Conservation (phyloP, 352 stramenopile genomes). For the Hyaloperonospora brassicae region DNA sequence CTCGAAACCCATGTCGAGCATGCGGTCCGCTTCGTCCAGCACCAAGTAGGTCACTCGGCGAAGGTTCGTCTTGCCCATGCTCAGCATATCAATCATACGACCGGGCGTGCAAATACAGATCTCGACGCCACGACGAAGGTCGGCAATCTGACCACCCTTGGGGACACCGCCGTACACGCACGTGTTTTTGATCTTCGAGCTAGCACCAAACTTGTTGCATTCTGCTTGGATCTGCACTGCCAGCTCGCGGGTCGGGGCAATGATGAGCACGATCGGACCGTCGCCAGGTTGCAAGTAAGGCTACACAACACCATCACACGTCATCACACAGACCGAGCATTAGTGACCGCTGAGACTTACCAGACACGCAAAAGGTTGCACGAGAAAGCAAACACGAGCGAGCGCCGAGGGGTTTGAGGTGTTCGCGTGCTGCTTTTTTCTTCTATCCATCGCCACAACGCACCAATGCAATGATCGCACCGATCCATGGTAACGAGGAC, state of each 20-base stretch:
- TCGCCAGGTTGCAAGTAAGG: constrained; percentile 93
- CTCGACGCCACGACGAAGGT: constrained; percentile 73
- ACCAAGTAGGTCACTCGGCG: constrained; percentile 97
- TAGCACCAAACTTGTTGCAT: constrained; percentile 97
- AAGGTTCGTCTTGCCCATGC: constrained; percentile 93
- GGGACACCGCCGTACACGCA: constrained; percentile 98
- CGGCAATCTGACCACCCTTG: constrained; percentile 88
- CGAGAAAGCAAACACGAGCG: constrained; percentile 38
- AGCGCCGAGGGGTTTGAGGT: constrained; percentile 38
- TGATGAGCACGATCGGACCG: constrained; percentile 96
- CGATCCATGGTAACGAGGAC: constrained; percentile 22
- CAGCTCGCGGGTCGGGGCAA: constrained; percentile 97
- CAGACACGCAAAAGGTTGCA: constrained; percentile 12
- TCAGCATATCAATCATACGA: constrained; percentile 97
- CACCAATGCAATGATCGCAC: constrained; percentile 38
- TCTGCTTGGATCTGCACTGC: constrained; percentile 99
- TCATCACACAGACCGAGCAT: constrained; percentile 21
- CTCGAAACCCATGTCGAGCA: constrained; percentile 95
- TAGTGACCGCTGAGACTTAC: constrained; percentile 15
- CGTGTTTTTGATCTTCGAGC: constrained; percentile 98
- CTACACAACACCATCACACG: constrained; percentile 31
- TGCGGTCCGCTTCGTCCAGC: constrained; percentile 97
- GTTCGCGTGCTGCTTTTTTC: constrained; percentile 38
- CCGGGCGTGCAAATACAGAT: constrained; percentile 91
- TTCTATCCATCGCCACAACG: constrained; percentile 34